Conservation (phyloP, 768 basidiomycete genomes). For the Lentinus brumalis region DNA sequence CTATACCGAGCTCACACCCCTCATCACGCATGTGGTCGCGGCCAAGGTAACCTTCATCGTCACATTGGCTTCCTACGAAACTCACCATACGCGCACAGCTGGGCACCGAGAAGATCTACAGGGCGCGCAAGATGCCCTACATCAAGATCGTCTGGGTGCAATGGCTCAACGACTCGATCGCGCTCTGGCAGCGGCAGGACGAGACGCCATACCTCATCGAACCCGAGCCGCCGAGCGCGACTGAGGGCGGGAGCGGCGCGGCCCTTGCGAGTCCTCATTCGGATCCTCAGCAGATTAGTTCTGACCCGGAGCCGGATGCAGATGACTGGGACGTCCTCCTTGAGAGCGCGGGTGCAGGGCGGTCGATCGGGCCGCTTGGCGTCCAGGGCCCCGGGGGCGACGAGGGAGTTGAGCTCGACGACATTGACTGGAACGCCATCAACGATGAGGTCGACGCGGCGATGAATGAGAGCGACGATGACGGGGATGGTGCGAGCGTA, state of each 20-base stretch:
- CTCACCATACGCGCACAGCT: slow-evolving; percentile 45
- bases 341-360: slow-evolving; percentile 17
- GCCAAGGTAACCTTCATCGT: slow-evolving; percentile 62
- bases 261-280: slow-evolving; percentile 45
- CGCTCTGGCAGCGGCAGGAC: slow-evolving; percentile 83
- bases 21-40: slow-evolving; percentile 89
- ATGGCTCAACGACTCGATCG: slow-evolving; percentile 90
- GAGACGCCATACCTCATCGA: slow-evolving; percentile 79
- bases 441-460: slow-evolving; percentile 88
- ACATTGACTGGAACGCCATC: slow-evolving; percentile 81
- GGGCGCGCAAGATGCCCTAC: slow-evolving; percentile 66
- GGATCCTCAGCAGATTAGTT: slow-evolving; percentile 56
- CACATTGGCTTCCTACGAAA: slow-evolving; percentile 3
- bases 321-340: slow-evolving; percentile 64
- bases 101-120: slow-evolving; percentile 90
- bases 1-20: slow-evolving; percentile 62
- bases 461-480: slow-evolving; percentile 77
- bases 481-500: slow-evolving; percentile 22
- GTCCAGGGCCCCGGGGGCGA: slow-evolving; percentile 39
- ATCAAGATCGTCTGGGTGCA: slow-evolving; percentile 84
- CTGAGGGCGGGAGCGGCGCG: slow-evolving; percentile 27
- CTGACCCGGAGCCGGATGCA: slow-evolving; percentile 64
- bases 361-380: slow-evolving; percentile 30
- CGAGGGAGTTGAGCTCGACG: slow-evolving; percentile 51
- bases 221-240: slow-evolving; percentile 42